Evolutionary conservation across 1,284 basidiomycete genomes (phyloP), one percentile per base, ranked within the genome.

Genomic region (Earliella scabrosa): DNA sequence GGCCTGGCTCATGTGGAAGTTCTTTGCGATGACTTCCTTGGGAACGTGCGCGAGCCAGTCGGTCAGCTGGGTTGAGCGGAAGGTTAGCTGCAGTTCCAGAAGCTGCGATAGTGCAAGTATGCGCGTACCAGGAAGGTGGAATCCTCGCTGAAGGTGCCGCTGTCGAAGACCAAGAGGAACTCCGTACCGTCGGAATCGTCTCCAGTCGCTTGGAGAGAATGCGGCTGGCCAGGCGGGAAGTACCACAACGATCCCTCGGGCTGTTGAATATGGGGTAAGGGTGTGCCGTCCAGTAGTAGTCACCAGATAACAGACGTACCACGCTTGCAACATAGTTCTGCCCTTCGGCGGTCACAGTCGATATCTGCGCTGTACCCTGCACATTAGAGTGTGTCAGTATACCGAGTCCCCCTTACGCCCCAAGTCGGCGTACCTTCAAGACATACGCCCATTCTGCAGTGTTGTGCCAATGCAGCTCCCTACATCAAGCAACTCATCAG

Each of bases 401-500:
- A 23, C 41, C 52, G 45, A 52, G 18, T 29, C 4, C 35, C 7
- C 8, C 7, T 7, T 13, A 31, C 6, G 29, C 29, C 6, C 29
- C 63, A 54, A 32, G 31, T 18, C 23, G 63, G 2, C 10, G 53
- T 45, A 81, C 83, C 65, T 80, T 83, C 40, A 89, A 64, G 18
- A 89, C 78, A 58, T 88, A 89, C 1, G 83, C 83, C 88, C 86
- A 89, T 81, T 91, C 89, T 27, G 82, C 75, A 3, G 82, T 84
- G 52, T 77, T 82, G 67, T 92, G 88, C 88, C 88, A 90, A 65
- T 90, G 88, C 26, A 90, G 76, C 68, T 92, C 88, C 18, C 87
- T 86, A 21, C 26, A 26, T 29, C 21, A 29, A n/a, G n/a, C n/a
- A n/a, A n/a, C n/a, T n/a, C n/a, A n/a, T n/a, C n/a, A n/a, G n/a